Conservation (phyloP, 441 rosid genomes). For the Populus hybrid region DNA sequence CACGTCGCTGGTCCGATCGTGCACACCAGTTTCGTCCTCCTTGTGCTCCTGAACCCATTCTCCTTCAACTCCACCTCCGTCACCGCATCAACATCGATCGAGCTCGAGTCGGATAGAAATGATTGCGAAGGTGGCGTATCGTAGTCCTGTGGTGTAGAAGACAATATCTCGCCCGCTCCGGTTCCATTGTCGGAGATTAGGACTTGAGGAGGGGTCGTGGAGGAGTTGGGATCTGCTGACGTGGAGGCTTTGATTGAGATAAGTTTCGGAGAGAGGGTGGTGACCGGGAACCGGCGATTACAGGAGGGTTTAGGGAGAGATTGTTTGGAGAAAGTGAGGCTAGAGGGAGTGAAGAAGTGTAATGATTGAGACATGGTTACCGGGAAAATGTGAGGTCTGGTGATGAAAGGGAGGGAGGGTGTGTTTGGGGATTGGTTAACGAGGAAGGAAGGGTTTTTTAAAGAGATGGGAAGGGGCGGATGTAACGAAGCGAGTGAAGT, state of each 20-base stretch:
- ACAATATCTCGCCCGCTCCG: constrained; percentile 11
- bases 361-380: constrained; percentile 65
- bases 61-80: too few species aligned
- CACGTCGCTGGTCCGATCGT: too few species aligned
- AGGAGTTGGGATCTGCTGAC: constrained; percentile 39
- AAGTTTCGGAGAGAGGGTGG: too few species aligned
- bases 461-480: constrained; percentile 38
- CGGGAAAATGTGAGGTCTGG: neutral
- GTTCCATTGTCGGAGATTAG: constrained; percentile 47
- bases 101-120: too few species aligned
- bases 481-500: constrained; percentile 29
- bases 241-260: constrained; percentile 34
- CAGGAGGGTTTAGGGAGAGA: constrained; percentile 29
- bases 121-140: too few species aligned
- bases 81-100: too few species aligned
- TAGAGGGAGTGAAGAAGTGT: constrained; percentile 50
- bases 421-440: constrained; percentile 2
- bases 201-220: constrained; percentile 32
- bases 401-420: constrained; percentile 1
- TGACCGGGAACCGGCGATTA: neutral
- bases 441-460: constrained; percentile 7
- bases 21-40: too few species aligned
- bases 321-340: constrained; percentile 35
- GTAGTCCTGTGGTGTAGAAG: neutral
- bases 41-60: too few species aligned